Evolutionary conservation across 2,329 filamentous ascomycete species (phyloP).

Genomic region (Didymella segeticola): DNA sequence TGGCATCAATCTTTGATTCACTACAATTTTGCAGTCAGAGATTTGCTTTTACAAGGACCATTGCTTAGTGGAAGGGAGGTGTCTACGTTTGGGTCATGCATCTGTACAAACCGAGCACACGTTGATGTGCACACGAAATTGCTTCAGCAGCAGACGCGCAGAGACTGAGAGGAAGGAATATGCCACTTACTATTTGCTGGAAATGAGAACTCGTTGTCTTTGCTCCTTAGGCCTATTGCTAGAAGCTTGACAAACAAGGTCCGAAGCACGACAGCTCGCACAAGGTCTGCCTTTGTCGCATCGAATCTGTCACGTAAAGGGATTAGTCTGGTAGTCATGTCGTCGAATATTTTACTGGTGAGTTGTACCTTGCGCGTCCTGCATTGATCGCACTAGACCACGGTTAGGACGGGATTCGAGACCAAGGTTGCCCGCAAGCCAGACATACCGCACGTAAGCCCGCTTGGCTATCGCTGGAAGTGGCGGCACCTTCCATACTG

Average conservation of each 20-base stretch:
- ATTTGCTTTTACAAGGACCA: background rate
- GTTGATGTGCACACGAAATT: background rate
- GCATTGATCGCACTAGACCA: slow-evolving; percentile 42
- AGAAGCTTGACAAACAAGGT: slow-evolving; percentile 44
- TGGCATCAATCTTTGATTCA: slow-evolving; percentile 49
- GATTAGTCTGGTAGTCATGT: background rate
- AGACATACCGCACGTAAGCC: slow-evolving; percentile 14
- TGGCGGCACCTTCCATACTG: slow-evolving; percentile 11
- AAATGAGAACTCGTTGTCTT: slow-evolving; percentile 44
- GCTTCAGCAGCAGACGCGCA: too few relatives aligned
- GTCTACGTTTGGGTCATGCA: background rate
- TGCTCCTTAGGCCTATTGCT: slow-evolving; percentile 30
- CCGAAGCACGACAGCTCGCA: slow-evolving; percentile 46
- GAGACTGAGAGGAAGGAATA: background rate
- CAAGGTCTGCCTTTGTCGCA: slow-evolving; percentile 44
- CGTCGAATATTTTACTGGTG: background rate
- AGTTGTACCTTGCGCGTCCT: slow-evolving; percentile 32
- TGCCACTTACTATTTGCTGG: slow-evolving; percentile 45
- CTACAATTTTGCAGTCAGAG: slow-evolving; percentile 24
- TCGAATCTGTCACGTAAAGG: slow-evolving; percentile 23
- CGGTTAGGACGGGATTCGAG: background rate
- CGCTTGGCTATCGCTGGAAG: slow-evolving; percentile 9
- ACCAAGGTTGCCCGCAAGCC: background rate
- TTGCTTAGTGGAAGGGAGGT: background rate
- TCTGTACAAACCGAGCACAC: background rate